Evolutionary conservation across 2,329 filamentous ascomycete species (phyloP).

Genomic region (Neurospora sp.): DNA sequence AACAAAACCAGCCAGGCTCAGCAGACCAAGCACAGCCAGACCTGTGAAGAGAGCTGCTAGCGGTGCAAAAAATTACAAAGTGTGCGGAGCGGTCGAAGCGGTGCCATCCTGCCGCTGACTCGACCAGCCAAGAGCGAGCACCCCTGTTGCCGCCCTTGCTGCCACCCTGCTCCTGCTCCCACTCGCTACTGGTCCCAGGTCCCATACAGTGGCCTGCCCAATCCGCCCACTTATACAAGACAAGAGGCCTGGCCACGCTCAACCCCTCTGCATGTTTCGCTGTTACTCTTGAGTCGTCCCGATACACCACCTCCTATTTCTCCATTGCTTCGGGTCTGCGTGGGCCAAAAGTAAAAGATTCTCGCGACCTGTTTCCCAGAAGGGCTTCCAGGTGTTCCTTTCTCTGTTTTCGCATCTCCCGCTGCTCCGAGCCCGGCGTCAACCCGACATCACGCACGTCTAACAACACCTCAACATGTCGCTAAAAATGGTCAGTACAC

Average conservation of each 20-base stretch:
- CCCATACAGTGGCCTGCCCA: background rate
- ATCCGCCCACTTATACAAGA: background rate
- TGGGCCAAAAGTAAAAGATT: background rate
- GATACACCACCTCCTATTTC: background rate
- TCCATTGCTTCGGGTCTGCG: background rate
- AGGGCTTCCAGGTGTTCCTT: slow-evolving; percentile 12
- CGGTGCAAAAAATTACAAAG: background rate
- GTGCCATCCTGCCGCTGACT: background rate
- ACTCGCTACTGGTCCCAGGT: background rate
- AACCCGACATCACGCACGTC: background rate
- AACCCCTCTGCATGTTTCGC: background rate
- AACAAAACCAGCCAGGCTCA: background rate
- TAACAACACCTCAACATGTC: slow-evolving; percentile 36
- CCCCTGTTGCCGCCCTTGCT: background rate
- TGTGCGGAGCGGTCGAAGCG: background rate
- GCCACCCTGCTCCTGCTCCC: background rate
- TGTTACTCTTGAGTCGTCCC: background rate
- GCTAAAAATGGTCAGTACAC: slow-evolving; percentile 43
- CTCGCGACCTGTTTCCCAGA: slow-evolving; percentile 4
- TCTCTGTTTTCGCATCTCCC: slow-evolving; percentile 7
- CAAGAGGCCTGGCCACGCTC: background rate
- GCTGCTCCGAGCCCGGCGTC: background rate
- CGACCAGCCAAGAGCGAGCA: background rate
- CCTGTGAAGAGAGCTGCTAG: background rate
- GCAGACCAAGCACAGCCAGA: background rate